Percentiles rank a stretch among this genome's conserved stretches.
Evolutionary conservation across 495 filamentous ascomycete species (phyloP).

Genomic region (Aspergillus saccharolyticus): DNA sequence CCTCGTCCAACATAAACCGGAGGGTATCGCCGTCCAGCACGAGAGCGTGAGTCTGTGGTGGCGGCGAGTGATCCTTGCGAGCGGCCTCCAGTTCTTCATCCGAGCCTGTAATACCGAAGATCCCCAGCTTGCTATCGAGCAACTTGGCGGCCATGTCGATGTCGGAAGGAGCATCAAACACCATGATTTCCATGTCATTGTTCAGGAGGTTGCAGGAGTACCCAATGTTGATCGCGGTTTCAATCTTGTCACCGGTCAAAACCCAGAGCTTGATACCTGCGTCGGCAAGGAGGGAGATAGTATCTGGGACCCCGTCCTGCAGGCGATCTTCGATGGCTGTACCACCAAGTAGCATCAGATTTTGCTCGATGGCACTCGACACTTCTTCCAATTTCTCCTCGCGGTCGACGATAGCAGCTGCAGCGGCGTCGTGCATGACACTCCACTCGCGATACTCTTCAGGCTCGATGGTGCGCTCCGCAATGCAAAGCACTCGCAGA

Average conservation of each 20-base stretch:
- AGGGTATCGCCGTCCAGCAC: conserved; percentile 92
- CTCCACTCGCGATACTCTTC: conserved; percentile 81
- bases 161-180: conserved; percentile 77
- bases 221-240: conserved; percentile 98
- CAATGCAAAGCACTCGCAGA: conserved; percentile 86
- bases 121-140: conserved; percentile 63
- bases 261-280: conserved; percentile 98
- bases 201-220: conserved; percentile 96
- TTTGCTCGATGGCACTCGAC: conserved; percentile 80
- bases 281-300: conserved; percentile 81
- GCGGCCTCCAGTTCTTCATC: conserved; percentile 77
- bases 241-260: conserved; percentile 93
- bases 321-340: conserved; percentile 95
- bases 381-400: conserved; percentile 89
- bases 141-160: conserved; percentile 51
- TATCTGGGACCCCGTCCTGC: conserved; percentile 92
- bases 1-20: conserved; percentile 75
- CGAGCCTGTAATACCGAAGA: conserved; percentile 74
- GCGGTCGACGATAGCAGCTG: conserved; percentile 71
- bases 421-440: conserved; percentile 76
- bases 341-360: conserved; percentile 82
- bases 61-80: conserved; percentile 72
- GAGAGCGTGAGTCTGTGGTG: conserved; percentile 82
- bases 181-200: conserved; percentile 93
- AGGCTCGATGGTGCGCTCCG: conserved; percentile 70